Base-by-base conservation (phyloP, 768 basidiomycete genomes). In the Hebeloma cylindrosporum region DNA sequence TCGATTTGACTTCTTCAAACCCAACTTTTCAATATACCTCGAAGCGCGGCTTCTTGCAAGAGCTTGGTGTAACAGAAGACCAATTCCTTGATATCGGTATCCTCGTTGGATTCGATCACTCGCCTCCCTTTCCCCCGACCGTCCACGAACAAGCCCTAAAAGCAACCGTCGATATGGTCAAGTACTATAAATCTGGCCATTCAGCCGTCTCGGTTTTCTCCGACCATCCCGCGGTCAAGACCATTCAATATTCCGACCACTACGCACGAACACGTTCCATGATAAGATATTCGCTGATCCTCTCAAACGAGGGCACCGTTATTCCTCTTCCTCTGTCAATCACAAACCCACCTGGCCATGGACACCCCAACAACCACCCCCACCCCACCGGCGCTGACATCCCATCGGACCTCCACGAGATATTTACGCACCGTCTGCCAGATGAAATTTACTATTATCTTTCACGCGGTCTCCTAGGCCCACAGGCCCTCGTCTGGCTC, bases 361-460 rank as follows among this genome's bases (percentile, higher is more conserved):
- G 77, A 6, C 72, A 75, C 41, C 70, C 76, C 17, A 77, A 75
- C 53, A 78, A 81, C 57, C 78, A 82, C 50, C 64, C 71, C 14
- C 80, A 82, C 54, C 80, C 86, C 30, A 91, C 90, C 0, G 80
- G 87, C 0, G 82, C 85, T 20, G 96, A 98, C 59, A 84, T 98
- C 45, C 96, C 96, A 2, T 64, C 68, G 37, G 95, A 98, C 66
- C 70, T 99, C 28, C 89, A 95, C 60, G 93, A 96, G 41, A 88
- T 98, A 49, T 98, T 97, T 70, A 94, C 93, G 7, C 73, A 90
- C 65, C 85, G 93, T 33, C 75, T 99, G 18, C 95, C 95, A 1
- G 96, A 98, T 63, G 93, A 98, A 62, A 77, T 97, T 47, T 98
- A 94, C 70, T 97, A 85, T 66, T 96, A 97, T 64, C 79, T 98